A percentile compares a stretch with the other conserved stretches of the same genome.
Evolutionary conservation across 495 filamentous ascomycete genomes (phyloP).

Genomic region (Penicillium canariense): DNA sequence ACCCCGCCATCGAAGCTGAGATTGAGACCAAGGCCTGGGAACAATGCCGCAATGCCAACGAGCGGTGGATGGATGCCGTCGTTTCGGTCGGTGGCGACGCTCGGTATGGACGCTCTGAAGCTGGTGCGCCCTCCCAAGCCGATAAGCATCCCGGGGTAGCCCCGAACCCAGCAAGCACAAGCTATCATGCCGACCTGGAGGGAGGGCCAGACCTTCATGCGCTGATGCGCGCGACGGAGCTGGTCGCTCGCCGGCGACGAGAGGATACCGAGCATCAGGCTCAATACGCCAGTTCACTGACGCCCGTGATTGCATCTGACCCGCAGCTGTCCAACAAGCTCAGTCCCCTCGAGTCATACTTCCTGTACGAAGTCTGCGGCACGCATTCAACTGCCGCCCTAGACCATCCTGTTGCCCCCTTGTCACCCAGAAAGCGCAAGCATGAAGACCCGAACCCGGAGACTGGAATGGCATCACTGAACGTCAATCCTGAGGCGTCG

Average conservation of each 20-base stretch:
- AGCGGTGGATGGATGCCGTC: conserved; percentile 43
- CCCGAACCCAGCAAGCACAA: conserved; percentile 30
- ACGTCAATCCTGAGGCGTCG: neutral
- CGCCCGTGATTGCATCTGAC: conserved; percentile 1
- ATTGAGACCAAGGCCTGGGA: conserved; percentile 26
- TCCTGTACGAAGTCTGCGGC: conserved; percentile 28
- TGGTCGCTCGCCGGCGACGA: conserved; percentile 71
- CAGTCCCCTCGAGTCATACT: conserved; percentile 37
- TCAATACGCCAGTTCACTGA: neutral
- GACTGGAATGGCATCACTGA: neutral
- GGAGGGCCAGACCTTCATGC: conserved; percentile 82
- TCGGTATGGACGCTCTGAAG: conserved; percentile 57
- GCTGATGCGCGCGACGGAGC: conserved; percentile 80
- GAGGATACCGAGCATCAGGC: conserved; percentile 14
- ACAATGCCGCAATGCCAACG: conserved; percentile 13
- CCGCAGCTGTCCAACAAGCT: conserved; percentile 20
- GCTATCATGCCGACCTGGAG: conserved; percentile 34
- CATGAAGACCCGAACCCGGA: conserved; percentile 20
- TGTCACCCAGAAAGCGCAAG: conserved; percentile 24
- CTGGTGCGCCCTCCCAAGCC: conserved; percentile 29
- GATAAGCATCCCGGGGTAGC: conserved; percentile 20
- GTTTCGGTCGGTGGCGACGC: conserved; percentile 78
- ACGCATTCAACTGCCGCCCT: neutral
- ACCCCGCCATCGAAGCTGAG: conserved; percentile 44
- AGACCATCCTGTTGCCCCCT: neutral